Percentiles rank a stretch among this genome's conserved stretches.
Evolutionary conservation across 495 filamentous ascomycete species (phyloP).

Genomic region (Aspergillus indologenus): DNA sequence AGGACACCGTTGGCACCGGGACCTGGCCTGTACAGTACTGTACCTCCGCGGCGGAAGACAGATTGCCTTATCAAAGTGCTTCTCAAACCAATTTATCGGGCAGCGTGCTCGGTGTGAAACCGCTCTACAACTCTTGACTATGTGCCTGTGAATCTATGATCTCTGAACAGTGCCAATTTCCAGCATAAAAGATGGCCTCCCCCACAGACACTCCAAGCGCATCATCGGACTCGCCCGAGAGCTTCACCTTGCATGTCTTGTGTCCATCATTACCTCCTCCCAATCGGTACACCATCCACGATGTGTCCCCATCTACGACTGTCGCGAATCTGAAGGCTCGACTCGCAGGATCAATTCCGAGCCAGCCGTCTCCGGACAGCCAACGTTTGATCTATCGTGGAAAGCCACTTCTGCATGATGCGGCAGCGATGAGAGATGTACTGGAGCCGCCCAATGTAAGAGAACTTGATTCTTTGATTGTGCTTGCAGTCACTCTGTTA

Average conservation of each 20-base stretch:
- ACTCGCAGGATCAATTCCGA: conserved; percentile 54
- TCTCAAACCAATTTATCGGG: background rate
- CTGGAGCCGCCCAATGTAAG: conserved; percentile 57
- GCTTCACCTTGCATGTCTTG: conserved; percentile 58
- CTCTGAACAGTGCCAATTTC: background rate
- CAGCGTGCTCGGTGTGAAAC: too few relatives aligned
- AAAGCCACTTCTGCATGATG: conserved; percentile 51
- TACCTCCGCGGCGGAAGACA: conserved; percentile 2
- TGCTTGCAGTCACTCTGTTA: background rate
- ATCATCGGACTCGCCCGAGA: conserved; percentile 11
- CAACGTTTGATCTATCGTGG: conserved; percentile 70
- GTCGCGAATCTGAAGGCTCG: conserved; percentile 58
- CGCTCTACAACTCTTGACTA: background rate
- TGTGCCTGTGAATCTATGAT: conserved; percentile 1
- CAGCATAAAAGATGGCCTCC: conserved; percentile 4
- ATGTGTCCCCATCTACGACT: conserved; percentile 53
- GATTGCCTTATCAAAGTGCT: background rate
- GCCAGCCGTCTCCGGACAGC: conserved; percentile 46
- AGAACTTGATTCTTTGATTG: conserved; percentile 3
- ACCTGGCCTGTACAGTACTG: background rate
- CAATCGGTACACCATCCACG: conserved; percentile 50
- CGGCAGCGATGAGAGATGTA: conserved; percentile 53
- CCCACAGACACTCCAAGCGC: background rate
- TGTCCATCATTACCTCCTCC: conserved; percentile 60
- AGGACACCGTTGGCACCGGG: conserved; percentile 5